A percentile compares a stretch with the other conserved stretches of the same genome.
Evolutionary conservation across 2,329 filamentous ascomycete species (phyloP).

Genomic region (Botryotinia narcissicola): DNA sequence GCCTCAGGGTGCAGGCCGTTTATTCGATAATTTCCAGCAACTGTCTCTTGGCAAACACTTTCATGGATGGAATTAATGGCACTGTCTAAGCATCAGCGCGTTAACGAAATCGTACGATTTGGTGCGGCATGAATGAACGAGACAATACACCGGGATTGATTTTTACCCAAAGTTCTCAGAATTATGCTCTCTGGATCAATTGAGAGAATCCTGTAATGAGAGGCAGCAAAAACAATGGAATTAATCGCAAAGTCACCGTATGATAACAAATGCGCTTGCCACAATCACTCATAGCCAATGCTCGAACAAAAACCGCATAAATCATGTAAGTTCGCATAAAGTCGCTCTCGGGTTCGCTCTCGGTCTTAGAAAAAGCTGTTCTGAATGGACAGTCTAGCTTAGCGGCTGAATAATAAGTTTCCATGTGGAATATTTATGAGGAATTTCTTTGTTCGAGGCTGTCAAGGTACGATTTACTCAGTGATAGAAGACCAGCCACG

Average conservation of each 20-base stretch:
- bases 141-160: rapidly evolving
- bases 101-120: background rate
- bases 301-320: too few species aligned
- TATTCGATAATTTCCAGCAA: background rate
- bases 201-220: background rate
- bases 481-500: rapidly evolving
- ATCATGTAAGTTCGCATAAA: too few species aligned
- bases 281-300: background rate
- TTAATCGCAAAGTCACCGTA: background rate
- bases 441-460: background rate
- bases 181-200: rapidly evolving
- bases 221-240: background rate
- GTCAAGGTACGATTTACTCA: background rate
- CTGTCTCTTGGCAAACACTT: background rate
- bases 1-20: background rate
- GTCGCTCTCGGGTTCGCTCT: background rate
- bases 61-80: background rate
- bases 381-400: rapidly evolving
- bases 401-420: background rate
- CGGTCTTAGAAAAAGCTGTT: rapidly evolving
- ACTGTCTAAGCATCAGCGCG: background rate
- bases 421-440: background rate
- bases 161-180: background rate
- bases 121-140: background rate
- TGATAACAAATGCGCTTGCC: background rate